Evolutionary conservation across 805 yeast genomes (phyloP).

Genomic region (Ogataea philodendri): DNA sequence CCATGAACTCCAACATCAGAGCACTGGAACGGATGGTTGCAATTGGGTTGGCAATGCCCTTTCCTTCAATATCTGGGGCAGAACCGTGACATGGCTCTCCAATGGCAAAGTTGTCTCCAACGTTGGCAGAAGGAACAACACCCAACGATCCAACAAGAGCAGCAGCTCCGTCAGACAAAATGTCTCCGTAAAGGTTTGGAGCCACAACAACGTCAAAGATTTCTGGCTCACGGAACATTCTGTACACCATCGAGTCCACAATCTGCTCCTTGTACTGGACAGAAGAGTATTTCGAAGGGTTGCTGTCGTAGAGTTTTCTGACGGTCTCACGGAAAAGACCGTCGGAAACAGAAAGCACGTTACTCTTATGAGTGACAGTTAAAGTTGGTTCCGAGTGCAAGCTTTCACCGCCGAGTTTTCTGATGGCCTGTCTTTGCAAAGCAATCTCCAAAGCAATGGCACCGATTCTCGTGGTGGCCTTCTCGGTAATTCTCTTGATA

Average conservation of each 20-base stretch:
- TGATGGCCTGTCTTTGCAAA: constrained; percentile 77
- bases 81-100: constrained; percentile 99
- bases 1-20: constrained; percentile 95
- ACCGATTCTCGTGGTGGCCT: constrained; percentile 83
- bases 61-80: constrained; percentile 98
- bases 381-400: constrained; percentile 58
- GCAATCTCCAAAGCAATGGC: constrained; percentile 92
- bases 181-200: constrained; percentile 97
- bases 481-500: constrained; percentile 90
- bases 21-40: constrained; percentile 99
- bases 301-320: constrained; percentile 55
- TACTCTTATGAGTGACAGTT: constrained; percentile 95
- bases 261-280: constrained; percentile 88
- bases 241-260: constrained; percentile 98
- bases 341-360: constrained; percentile 87
- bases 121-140: constrained; percentile 97
- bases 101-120: constrained; percentile 92
- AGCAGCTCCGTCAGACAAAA: constrained; percentile 96
- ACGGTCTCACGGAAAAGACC: constrained; percentile 94
- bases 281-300: constrained; percentile 54
- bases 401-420: constrained; percentile 59
- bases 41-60: constrained; percentile 91
- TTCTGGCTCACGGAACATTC: constrained; percentile 98
- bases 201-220: constrained; percentile 98
- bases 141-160: constrained; percentile 97